A percentile compares a stretch with the other conserved stretches of the same genome.
Conservation (phyloP, 768 basidiomycete genomes). For the Kwoniella botswanensis region DNA sequence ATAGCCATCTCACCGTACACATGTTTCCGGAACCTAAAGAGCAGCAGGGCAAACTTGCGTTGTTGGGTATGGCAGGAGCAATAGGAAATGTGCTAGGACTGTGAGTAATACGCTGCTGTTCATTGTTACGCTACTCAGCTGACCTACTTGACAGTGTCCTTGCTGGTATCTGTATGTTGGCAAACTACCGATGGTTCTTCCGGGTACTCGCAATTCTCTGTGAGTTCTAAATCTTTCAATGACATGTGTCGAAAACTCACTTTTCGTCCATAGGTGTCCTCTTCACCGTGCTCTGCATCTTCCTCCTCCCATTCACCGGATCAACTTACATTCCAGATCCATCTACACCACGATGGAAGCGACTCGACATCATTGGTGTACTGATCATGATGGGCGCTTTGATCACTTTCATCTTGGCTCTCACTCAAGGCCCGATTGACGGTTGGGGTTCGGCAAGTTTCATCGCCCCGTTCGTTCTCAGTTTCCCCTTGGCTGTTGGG, state of each 20-base stretch:
- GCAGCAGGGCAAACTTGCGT: constrained; percentile 63
- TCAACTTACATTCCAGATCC: constrained; percentile 33
- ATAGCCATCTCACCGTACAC: constrained; percentile 62
- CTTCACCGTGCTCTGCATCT: constrained; percentile 58
- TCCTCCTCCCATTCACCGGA: constrained; percentile 43
- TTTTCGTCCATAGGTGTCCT: constrained; percentile 46
- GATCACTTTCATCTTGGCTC: constrained; percentile 53
- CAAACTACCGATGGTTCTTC: constrained; percentile 64
- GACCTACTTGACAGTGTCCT: constrained; percentile 24
- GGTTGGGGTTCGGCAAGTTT: constrained; percentile 64
- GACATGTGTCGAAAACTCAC: background rate
- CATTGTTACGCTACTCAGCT: background rate
- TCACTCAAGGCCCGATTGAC: constrained; percentile 61
- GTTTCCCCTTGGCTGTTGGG: constrained; percentile 58
- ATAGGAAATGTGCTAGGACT: constrained; percentile 62
- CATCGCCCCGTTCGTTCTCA: constrained; percentile 62
- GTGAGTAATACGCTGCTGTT: constrained; percentile 10
- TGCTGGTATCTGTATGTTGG: constrained; percentile 43
- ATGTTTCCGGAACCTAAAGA: constrained; percentile 63
- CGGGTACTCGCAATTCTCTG: constrained; percentile 62
- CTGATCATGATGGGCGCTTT: constrained; percentile 47
- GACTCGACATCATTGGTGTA: constrained; percentile 55
- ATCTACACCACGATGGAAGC: constrained; percentile 42
- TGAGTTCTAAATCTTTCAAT: constrained; percentile 21
- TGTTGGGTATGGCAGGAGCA: constrained; percentile 63